These are phyloP conservation scores for Pachyrhizus erosus DNA, from an alignment of 306 rosid species.

Conservation along the genomic window DNA sequence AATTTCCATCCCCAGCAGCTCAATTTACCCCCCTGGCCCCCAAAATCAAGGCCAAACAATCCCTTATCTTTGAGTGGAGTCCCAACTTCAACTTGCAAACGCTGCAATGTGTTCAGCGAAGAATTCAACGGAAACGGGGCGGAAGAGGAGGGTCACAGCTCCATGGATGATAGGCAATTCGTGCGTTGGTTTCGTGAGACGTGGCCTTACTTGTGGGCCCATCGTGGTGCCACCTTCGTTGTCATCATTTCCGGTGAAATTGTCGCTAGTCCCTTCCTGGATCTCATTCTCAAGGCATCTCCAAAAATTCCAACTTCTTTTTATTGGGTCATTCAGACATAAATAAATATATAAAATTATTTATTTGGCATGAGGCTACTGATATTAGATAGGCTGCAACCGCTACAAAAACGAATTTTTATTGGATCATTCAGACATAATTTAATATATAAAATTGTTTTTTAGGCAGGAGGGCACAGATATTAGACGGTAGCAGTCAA, in stretches of 20 bases:
- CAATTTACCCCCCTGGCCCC: not conserved
- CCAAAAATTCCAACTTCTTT: not conserved
- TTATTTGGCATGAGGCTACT: no score
- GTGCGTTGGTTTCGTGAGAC: constrained; percentile 90
- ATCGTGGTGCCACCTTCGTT: constrained; percentile 74
- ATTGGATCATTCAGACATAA: no score
- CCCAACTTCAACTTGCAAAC: not conserved
- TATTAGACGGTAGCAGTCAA: no score
- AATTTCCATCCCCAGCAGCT: constrained; percentile 11
- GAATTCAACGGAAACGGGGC: constrained; percentile 32
- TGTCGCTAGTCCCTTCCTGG: constrained; percentile 59
- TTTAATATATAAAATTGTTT: no score
- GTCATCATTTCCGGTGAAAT: constrained; percentile 73
- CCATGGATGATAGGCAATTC: constrained; percentile 66
- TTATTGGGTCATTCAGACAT: constrained; percentile 25
- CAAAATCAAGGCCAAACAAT: not conserved
- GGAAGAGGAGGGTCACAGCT: constrained; percentile 53
- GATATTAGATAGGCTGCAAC: no score
- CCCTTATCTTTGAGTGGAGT: constrained; percentile 21
- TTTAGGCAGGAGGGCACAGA: no score
- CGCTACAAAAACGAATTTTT: no score
- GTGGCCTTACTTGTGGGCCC: constrained; percentile 82
- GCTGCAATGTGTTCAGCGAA: constrained; percentile 41
- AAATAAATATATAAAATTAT: not conserved
- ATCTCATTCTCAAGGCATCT: constrained; percentile 75